phyloP scores from a whole-genome alignment of 2,329 filamentous ascomycete genomes.

The Colletotrichum lupini region DNA sequence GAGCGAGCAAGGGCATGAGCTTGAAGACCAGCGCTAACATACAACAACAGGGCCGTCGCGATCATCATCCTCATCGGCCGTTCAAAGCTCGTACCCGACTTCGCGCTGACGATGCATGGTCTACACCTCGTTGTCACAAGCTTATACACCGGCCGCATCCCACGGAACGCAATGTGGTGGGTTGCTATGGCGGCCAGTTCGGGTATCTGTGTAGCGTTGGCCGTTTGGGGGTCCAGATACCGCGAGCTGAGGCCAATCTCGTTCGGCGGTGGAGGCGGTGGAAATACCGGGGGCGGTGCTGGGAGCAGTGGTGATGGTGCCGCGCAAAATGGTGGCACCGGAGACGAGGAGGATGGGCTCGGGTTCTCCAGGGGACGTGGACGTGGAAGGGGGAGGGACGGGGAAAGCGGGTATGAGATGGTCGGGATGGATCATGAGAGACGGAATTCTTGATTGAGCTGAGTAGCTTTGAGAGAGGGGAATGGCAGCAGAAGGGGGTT shows the following conservation, averaged over 20 bases:
- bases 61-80: conserved; percentile 86
- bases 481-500: not conserved
- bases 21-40: not conserved
- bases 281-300: conserved; percentile 39
- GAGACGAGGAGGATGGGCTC: conserved; percentile 56
- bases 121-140: conserved; percentile 83
- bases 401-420: conserved; percentile 75
- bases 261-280: conserved; percentile 72
- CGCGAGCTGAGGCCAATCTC: conserved; percentile 89
- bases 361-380: conserved; percentile 62
- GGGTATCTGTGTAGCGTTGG: conserved; percentile 66
- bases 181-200: conserved; percentile 62
- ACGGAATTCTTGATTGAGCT: conserved; percentile 32
- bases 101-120: conserved; percentile 88
- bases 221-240: conserved; percentile 92
- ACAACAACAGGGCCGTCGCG: conserved; percentile 74
- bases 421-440: conserved; percentile 58
- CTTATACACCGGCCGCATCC: conserved; percentile 81
- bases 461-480: not conserved
- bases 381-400: conserved; percentile 64
- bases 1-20: not conserved
- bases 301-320: conserved; percentile 38
- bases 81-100: conserved; percentile 95
- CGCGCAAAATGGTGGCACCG: conserved; percentile 38
- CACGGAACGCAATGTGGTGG: conserved; percentile 90